Base-by-base conservation (phyloP, 2,329 filamentous ascomycete genomes). In the Ophiocordyceps camponoti-saundersi region DNA sequence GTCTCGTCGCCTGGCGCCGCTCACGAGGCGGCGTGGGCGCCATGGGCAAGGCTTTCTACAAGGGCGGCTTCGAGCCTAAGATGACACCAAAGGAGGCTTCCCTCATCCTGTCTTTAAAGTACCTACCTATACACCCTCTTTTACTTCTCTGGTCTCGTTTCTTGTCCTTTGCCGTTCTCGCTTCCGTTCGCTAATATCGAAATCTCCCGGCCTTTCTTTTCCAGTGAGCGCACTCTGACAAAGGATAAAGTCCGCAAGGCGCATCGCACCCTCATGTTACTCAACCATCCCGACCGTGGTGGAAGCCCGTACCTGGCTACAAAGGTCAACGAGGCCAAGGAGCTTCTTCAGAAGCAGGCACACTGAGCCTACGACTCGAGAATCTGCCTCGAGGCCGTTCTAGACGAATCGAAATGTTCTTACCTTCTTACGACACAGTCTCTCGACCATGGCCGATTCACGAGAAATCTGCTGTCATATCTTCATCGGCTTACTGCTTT, bases 251-350 rank as follows among this genome's bases (percentile, higher is more conserved):
- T 98, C 57, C 86, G 92, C 61, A 95, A 95, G 69, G 87, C 89
- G 56, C 92, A 98, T 67, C 82, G 92, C 53, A 87, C 82, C 47
- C 79, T 96, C 54, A 98, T 98, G 90, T 79, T 98, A 48, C 73
- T 95, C 53, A 98, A 98, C 72, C 92, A 98, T 65, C 92, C 92
- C 52, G 92, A 98, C 72, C 84, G 92, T 60, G 92, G 92, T 53
- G 92, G 92, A 39, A 95, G 88, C 61, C 92, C 92, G 8, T 98
- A 96, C 62, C 70, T 98, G 42, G 92, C 92, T 15, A 95, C 89
- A 47, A 98, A 98, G 66, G 84, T 98, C 61, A 98, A 98, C 67
- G 92, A 98, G 65, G 92, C 92, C 39, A 98, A 98, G 66, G 90
- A 96, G 63, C 78, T 96, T 52, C 63, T 98, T 54, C 92, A 98